These are phyloP conservation scores for Aspergillus conjunctus DNA, from an alignment of 495 filamentous ascomycete genomes.

Conservation along the genomic window DNA sequence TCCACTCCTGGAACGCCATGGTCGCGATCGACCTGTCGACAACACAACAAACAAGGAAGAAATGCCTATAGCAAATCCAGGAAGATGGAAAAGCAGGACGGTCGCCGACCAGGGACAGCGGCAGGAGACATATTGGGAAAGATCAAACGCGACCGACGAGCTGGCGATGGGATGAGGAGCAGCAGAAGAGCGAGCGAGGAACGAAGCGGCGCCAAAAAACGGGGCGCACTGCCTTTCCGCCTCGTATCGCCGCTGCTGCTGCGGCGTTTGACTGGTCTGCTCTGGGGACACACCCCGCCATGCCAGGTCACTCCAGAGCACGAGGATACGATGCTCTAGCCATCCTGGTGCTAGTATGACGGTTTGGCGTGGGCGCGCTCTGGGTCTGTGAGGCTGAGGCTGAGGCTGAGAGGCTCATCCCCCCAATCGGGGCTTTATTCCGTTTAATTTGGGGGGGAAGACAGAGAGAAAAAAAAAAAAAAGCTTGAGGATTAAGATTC, in stretches of 20 bases:
- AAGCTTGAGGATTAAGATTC: too few relatives aligned
- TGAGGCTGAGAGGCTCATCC: too few relatives aligned
- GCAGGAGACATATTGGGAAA: neutral
- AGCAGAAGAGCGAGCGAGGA: neutral
- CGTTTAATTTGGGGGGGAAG: too few relatives aligned
- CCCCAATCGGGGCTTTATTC: too few relatives aligned
- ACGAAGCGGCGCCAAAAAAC: neutral
- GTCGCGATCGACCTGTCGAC: neutral
- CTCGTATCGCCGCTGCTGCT: conserved; percentile 8
- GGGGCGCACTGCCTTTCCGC: conserved; percentile 9
- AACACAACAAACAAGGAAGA: neutral
- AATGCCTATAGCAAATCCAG: neutral
- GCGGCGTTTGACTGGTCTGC: neutral
- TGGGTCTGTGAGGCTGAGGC: neutral
- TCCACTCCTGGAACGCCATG: conserved; percentile 19
- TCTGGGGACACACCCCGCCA: neutral
- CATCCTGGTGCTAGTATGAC: neutral
- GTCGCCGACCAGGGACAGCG: neutral
- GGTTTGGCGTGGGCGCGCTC: too few relatives aligned
- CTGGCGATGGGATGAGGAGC: neutral
- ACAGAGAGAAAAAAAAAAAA: too few relatives aligned
- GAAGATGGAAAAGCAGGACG: neutral
- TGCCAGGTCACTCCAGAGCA: neutral
- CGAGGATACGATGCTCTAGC: neutral
- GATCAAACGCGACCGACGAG: neutral